phyloP scores from a whole-genome alignment of 2,329 filamentous ascomycete genomes.

The Fusarium palustre region DNA sequence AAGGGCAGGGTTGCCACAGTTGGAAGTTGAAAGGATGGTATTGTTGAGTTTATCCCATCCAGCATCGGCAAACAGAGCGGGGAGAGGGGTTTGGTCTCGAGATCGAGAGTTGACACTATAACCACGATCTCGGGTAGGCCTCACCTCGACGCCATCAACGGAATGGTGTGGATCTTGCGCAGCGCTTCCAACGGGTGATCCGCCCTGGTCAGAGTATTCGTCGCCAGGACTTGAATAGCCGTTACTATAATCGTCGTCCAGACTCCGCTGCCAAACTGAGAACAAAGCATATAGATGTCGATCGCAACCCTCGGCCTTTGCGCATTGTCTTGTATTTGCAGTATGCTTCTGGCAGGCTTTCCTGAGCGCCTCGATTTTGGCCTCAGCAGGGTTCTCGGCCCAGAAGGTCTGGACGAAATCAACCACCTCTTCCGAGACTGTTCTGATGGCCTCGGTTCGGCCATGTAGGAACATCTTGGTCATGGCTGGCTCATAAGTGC shows the following conservation, averaged over 20 bases:
- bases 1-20: constrained; percentile 95
- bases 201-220: constrained; percentile 58
- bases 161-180: constrained; percentile 61
- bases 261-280: constrained; percentile 90
- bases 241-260: constrained; percentile 76
- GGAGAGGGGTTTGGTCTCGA: constrained; percentile 66
- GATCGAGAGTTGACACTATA: constrained; percentile 66
- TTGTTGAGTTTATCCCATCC: constrained; percentile 97
- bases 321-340: constrained; percentile 82
- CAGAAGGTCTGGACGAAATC: constrained; percentile 94
- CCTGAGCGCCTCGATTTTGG: constrained; percentile 87
- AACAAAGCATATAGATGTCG: constrained; percentile 93
- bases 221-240: constrained; percentile 73
- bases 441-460: constrained; percentile 91
- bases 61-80: constrained; percentile 84
- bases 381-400: constrained; percentile 84
- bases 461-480: constrained; percentile 95
- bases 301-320: constrained; percentile 91
- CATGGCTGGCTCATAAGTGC: constrained; percentile 98
- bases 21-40: constrained; percentile 95
- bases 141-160: constrained; percentile 49
- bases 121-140: constrained; percentile 60
- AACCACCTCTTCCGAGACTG: constrained; percentile 84
- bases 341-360: constrained; percentile 88
- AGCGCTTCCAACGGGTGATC: constrained; percentile 64